Conservation (phyloP, 2,329 filamentous ascomycete genomes). For the Diplodia seriata region DNA sequence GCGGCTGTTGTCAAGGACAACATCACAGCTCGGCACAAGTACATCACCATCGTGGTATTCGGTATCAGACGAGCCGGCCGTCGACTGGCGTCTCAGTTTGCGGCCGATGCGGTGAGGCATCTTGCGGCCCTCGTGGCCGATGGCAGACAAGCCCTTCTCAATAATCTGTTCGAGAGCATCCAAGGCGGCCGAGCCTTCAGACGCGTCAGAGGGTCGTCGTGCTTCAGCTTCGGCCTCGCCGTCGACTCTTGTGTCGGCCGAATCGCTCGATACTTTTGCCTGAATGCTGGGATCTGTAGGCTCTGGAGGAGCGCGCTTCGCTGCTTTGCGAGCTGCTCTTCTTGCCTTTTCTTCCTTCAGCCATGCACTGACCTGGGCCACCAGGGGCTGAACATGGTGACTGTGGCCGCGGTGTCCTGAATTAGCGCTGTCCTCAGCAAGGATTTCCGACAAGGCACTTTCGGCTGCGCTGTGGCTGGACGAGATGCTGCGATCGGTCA, state of each 20-base stretch:
- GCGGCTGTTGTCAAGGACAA: slow-evolving; percentile 85
- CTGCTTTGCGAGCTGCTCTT: slow-evolving; percentile 57
- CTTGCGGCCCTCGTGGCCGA: slow-evolving; percentile 46
- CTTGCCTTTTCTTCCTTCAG: slow-evolving; percentile 78
- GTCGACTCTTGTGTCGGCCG: slow-evolving; percentile 31
- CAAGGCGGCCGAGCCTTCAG: slow-evolving; percentile 74
- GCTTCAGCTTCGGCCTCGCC: slow-evolving; percentile 42
- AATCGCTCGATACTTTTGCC: slow-evolving; percentile 38
- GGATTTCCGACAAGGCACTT: slow-evolving; percentile 21
- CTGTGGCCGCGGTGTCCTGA: slow-evolving; percentile 22
- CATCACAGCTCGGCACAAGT: slow-evolving; percentile 85
- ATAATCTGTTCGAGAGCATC: slow-evolving; percentile 83
- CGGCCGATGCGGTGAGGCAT: slow-evolving; percentile 34
- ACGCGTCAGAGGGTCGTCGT: slow-evolving; percentile 64
- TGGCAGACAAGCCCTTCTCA: slow-evolving; percentile 67
- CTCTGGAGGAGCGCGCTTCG: slow-evolving; percentile 8
- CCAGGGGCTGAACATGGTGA: slow-evolving; percentile 35
- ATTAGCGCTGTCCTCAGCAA: slow-evolving; percentile 21
- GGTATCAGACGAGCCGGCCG: slow-evolving; percentile 77
- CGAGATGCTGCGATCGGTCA: slow-evolving; percentile 42
- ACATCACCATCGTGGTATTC: slow-evolving; percentile 83
- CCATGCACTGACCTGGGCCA: slow-evolving; percentile 62
- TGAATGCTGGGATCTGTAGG: slow-evolving; percentile 54
- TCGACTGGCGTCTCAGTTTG: slow-evolving; percentile 47
- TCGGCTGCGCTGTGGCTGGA: slow-evolving; percentile 35